phyloP scores from a whole-genome alignment of 371 early-diverging fungal species.

The Haplosporangium sp. region DNA sequence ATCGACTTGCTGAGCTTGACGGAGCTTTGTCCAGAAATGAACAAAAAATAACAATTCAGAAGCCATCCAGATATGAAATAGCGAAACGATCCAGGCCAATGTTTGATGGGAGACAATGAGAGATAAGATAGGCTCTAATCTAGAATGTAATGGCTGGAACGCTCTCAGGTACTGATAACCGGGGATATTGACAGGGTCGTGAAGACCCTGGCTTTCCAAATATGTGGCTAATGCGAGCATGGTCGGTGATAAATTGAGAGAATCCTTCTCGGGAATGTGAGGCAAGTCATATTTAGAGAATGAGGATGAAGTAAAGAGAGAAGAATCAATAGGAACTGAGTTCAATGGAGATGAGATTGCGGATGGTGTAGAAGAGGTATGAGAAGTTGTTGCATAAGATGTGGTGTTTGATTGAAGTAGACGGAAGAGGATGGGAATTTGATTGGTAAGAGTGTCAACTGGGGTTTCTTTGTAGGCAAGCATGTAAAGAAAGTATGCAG shows the following conservation, averaged over 20 bases:
- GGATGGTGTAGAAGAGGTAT: not conserved
- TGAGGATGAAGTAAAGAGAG: conserved; percentile 3
- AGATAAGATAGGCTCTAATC: conserved; percentile 9
- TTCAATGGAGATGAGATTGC: conserved; percentile 7
- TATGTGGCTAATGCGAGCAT: conserved; percentile 28
- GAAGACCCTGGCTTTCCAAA: conserved; percentile 27
- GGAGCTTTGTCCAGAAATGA: conserved; percentile 63
- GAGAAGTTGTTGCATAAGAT: not conserved
- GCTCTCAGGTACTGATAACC: conserved; percentile 22
- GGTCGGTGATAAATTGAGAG: conserved; percentile 19
- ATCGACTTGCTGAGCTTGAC: conserved; percentile 57
- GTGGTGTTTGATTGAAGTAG: conserved; percentile 48
- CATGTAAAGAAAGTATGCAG: conserved; percentile 63
- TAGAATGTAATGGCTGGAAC: conserved; percentile 13
- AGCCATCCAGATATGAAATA: conserved; percentile 66
- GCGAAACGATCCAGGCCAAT: conserved; percentile 37
- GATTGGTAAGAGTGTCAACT: conserved; percentile 43
- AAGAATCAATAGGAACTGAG: conserved; percentile 7
- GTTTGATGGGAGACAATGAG: conserved; percentile 27
- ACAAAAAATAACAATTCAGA: conserved; percentile 66
- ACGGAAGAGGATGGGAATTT: conserved; percentile 25
- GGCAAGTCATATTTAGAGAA: conserved; percentile 1
- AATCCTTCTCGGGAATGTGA: not conserved
- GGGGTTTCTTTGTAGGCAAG: conserved; percentile 58
- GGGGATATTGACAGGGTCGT: conserved; percentile 23